These are phyloP conservation scores for Bruguiera sexangula DNA, from an alignment of 345 rosid genomes.

Conservation along the genomic window DNA sequence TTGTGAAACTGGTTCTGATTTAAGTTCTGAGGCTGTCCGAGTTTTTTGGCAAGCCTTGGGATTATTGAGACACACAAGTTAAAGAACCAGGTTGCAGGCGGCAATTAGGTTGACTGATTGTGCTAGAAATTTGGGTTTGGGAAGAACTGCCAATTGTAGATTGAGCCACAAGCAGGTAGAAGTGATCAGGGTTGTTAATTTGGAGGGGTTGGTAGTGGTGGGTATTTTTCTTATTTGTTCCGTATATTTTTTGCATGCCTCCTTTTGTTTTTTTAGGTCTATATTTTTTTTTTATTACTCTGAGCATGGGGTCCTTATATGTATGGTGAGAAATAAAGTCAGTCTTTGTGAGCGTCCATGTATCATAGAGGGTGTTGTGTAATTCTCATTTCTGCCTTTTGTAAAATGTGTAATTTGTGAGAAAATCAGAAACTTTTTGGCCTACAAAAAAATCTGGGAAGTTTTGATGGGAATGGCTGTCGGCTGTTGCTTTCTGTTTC, in stretches of 20 bases:
- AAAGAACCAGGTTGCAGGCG: constrained; percentile 32
- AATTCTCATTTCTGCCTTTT: constrained; percentile 23
- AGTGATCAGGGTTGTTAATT: constrained; percentile 22
- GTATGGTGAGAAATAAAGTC: constrained; percentile 32
- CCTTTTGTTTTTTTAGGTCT: constrained; percentile 21
- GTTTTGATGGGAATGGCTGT: constrained; percentile 13
- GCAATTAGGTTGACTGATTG: constrained; percentile 25
- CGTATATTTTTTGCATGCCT: constrained; percentile 17
- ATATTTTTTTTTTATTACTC: neutral
- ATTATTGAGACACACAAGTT: constrained; percentile 30
- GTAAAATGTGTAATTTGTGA: constrained; percentile 51
- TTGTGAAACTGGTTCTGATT: constrained; percentile 20
- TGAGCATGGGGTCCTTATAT: constrained; percentile 24
- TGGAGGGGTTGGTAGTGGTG: constrained; percentile 35
- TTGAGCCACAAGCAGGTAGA: constrained; percentile 46
- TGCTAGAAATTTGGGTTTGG: constrained; percentile 24
- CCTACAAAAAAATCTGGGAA: constrained; percentile 17
- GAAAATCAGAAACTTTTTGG: constrained; percentile 32
- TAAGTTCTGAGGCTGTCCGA: constrained; percentile 34
- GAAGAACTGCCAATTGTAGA: constrained; percentile 39
- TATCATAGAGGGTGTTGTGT: constrained; percentile 54
- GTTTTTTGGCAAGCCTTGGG: constrained; percentile 29
- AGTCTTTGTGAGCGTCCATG: constrained; percentile 38
- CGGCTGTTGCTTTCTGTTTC: no score
- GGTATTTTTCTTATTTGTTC: constrained; percentile 45